phyloP scores from a whole-genome alignment of 331 rosid genomes.

The Telfairia occidentalis region DNA sequence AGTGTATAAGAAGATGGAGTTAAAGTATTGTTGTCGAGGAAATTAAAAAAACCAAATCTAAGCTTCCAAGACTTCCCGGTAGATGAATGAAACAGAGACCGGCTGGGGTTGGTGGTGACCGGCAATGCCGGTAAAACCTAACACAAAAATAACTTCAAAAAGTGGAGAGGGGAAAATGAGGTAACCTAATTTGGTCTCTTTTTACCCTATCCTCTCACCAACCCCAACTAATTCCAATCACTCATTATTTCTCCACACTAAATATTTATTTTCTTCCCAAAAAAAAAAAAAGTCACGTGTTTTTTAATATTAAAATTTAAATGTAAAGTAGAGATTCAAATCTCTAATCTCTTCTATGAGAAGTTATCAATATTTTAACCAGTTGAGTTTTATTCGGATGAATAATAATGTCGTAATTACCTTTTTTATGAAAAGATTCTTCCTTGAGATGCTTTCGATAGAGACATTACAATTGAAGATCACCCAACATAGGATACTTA shows the following conservation, averaged over 20 bases:
- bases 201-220: neutral
- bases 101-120: conserved; percentile 8
- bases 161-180: neutral
- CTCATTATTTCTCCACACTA: neutral
- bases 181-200: neutral
- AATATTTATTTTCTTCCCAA: neutral
- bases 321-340: too few relatives aligned
- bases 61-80: neutral
- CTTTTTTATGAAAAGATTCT: too few relatives aligned
- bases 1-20: too few relatives aligned
- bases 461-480: too few relatives aligned
- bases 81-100: neutral
- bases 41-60: neutral
- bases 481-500: too few relatives aligned
- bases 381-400: too few relatives aligned
- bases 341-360: too few relatives aligned
- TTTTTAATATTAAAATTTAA: neutral
- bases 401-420: too few relatives aligned
- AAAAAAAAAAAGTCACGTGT: too few relatives aligned
- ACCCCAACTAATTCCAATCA: neutral
- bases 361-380: too few relatives aligned
- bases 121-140: conserved; percentile 1
- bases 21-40: too few relatives aligned
- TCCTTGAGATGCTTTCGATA: too few relatives aligned
- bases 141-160: neutral